Conservation (phyloP, 2,329 filamentous ascomycete species). For the Monosporascus sp. region DNA sequence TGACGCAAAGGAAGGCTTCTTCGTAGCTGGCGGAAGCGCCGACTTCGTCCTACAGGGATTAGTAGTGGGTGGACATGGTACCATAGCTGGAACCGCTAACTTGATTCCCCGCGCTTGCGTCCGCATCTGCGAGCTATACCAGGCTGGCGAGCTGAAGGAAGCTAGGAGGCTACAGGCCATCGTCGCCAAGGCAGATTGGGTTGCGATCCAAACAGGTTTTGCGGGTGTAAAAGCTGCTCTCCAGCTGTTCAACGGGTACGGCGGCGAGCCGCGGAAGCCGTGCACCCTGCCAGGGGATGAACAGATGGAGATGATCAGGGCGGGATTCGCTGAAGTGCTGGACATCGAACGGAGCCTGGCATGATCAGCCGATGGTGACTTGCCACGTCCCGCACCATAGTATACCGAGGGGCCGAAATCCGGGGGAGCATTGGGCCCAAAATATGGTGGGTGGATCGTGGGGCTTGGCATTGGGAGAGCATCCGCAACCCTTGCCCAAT, state of each 20-base stretch:
- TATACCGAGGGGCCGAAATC: neutral
- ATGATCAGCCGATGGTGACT: neutral
- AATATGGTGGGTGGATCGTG: neutral
- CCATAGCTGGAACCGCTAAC: slow-evolving; percentile 71
- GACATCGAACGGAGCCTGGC: slow-evolving; percentile 17
- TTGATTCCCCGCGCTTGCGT: slow-evolving; percentile 62
- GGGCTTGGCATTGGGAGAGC: neutral
- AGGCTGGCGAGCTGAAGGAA: slow-evolving; percentile 41
- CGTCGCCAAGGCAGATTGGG: slow-evolving; percentile 41
- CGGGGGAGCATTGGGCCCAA: neutral
- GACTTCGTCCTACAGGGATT: slow-evolving; percentile 70
- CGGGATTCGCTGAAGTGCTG: slow-evolving; percentile 32
- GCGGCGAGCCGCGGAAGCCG: slow-evolving; percentile 34
- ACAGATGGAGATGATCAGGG: slow-evolving; percentile 28
- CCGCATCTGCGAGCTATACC: slow-evolving; percentile 55
- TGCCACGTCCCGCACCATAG: neutral
- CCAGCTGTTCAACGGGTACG: slow-evolving; percentile 34
- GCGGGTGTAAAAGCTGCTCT: slow-evolving; percentile 43
- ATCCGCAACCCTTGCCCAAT: too few species aligned
- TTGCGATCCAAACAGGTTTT: slow-evolving; percentile 43
- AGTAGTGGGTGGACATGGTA: slow-evolving; percentile 64
- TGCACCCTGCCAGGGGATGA: slow-evolving; percentile 30
- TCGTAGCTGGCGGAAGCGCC: slow-evolving; percentile 66
- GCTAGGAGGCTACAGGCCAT: slow-evolving; percentile 33
- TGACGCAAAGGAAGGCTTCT: slow-evolving; percentile 40